A percentile compares a stretch with the other conserved stretches of the same genome.
phyloP scores from a whole-genome alignment of 2,329 filamentous ascomycete species.

The Cercospora sp. region DNA sequence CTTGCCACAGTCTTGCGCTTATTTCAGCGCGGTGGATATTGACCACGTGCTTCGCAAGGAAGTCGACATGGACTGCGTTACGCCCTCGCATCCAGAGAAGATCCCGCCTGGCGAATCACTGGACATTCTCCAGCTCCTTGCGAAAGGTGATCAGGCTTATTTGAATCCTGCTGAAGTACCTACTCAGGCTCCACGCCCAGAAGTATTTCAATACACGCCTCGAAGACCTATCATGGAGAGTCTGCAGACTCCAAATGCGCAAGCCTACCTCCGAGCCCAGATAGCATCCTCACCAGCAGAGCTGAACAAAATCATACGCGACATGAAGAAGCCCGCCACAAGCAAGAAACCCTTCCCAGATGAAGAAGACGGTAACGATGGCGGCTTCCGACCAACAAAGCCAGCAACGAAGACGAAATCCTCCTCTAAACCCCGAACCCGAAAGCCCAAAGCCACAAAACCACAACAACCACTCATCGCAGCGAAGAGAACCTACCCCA shows the following conservation, averaged over 20 bases:
- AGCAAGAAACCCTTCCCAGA: conserved; percentile 9
- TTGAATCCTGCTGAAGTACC: conserved; percentile 68
- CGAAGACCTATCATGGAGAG: conserved; percentile 78
- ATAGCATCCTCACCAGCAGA: conserved; percentile 74
- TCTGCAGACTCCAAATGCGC: conserved; percentile 45
- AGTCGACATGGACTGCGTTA: conserved; percentile 96
- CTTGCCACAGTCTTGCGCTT: conserved; percentile 89
- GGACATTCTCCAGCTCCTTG: conserved; percentile 76
- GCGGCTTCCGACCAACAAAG: background rate
- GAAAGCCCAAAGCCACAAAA: conserved; percentile 8
- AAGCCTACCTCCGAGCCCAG: conserved; percentile 74
- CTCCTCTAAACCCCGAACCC: conserved; percentile 3
- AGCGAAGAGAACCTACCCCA: conserved; percentile 10
- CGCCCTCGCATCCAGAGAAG: conserved; percentile 74
- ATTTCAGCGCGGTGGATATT: conserved; percentile 93
- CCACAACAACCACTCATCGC: conserved; percentile 3
- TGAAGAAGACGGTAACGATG: conserved; percentile 9
- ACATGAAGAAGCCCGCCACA: conserved; percentile 17
- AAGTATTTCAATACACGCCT: conserved; percentile 66
- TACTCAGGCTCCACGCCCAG: conserved; percentile 57
- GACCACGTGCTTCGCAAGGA: conserved; percentile 96
- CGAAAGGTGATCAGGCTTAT: conserved; percentile 66
- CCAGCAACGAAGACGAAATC: conserved; percentile 8
- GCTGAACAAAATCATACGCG: conserved; percentile 47
- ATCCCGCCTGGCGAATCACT: conserved; percentile 85